Conservation (phyloP, 257 asterid genomes). For the Solanum corneliomulleri region DNA sequence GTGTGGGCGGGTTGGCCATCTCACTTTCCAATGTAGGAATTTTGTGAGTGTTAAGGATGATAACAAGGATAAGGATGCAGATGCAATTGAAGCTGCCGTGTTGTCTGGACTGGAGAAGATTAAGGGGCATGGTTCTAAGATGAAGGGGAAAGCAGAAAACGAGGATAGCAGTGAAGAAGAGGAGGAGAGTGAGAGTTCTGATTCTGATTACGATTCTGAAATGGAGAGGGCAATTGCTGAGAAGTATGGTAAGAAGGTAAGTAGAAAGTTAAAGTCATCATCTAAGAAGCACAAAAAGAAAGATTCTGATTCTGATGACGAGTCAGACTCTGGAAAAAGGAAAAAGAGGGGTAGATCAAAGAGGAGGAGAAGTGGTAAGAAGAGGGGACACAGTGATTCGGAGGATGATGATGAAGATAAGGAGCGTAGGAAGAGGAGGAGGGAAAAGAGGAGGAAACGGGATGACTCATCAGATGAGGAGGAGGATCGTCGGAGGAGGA, state of each 20-base stretch:
- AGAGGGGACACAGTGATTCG: conserved; percentile 26
- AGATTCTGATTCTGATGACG: conserved; percentile 25
- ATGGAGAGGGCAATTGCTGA: conserved; percentile 57
- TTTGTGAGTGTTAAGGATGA: conserved; percentile 79
- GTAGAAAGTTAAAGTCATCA: conserved; percentile 22
- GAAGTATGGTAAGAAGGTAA: conserved; percentile 32
- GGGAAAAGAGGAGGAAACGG: conserved; percentile 41
- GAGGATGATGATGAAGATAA: conserved; percentile 46
- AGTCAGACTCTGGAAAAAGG: conserved; percentile 18
- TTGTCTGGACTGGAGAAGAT: conserved; percentile 59
- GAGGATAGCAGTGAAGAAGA: conserved; percentile 54
- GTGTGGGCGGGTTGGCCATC: conserved; percentile 93
- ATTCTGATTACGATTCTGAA: conserved; percentile 75
- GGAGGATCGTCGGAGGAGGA: conserved; percentile 24
- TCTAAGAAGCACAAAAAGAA: conserved; percentile 23
- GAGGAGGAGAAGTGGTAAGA: conserved; percentile 43
- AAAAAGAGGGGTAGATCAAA: conserved; percentile 51
- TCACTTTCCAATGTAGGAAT: conserved; percentile 89
- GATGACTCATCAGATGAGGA: conserved; percentile 43
- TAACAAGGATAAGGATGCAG: conserved; percentile 30
- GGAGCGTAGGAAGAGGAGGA: conserved; percentile 31
- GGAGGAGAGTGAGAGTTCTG: conserved; percentile 68
- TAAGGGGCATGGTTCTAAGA: conserved; percentile 21
- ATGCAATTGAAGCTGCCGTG: conserved; percentile 49
- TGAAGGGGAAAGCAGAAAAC: conserved; percentile 15